Conservation (phyloP, 495 filamentous ascomycete genomes). For the Melanomma pulvis-pyrius region DNA sequence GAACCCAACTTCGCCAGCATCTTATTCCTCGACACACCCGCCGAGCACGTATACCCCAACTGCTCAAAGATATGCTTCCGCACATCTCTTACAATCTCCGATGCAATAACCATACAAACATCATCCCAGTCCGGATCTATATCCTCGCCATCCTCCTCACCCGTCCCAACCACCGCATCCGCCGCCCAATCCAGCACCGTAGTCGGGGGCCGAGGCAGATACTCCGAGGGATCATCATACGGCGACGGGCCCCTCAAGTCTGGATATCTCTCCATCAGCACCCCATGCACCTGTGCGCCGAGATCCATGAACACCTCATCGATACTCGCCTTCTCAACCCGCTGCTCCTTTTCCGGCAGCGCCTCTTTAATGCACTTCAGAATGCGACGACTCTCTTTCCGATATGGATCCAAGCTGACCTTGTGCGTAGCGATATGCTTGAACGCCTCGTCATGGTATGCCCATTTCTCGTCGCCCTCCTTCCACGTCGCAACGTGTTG, state of each 20-base stretch:
- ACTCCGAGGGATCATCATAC: slow-evolving; percentile 71
- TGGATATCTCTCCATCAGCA: slow-evolving; percentile 77
- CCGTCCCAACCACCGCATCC: slow-evolving; percentile 76
- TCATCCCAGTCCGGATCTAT: slow-evolving; percentile 97
- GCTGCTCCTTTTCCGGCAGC: slow-evolving; percentile 64
- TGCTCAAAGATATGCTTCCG: slow-evolving; percentile 65
- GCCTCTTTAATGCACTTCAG: slow-evolving; percentile 77
- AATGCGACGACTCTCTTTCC: slow-evolving; percentile 81
- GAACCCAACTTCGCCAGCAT: slow-evolving; percentile 94
- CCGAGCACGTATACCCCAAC: slow-evolving; percentile 87
- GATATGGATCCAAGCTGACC: slow-evolving; percentile 90
- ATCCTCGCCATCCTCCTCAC: slow-evolving; percentile 69
- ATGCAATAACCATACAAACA: slow-evolving; percentile 79
- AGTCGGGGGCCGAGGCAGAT: slow-evolving; percentile 72
- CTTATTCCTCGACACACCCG: slow-evolving; percentile 86
- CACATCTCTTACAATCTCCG: slow-evolving; percentile 82
- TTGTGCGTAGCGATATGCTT: slow-evolving; percentile 82
- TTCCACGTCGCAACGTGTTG: slow-evolving; percentile 96
- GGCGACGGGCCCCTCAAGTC: slow-evolving; percentile 66
- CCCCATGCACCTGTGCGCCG: slow-evolving; percentile 74
- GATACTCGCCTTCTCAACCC: slow-evolving; percentile 88
- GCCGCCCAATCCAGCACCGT: slow-evolving; percentile 79
- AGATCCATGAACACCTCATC: slow-evolving; percentile 93
- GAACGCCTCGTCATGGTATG: slow-evolving; percentile 78
- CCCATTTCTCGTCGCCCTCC: slow-evolving; percentile 89